phyloP scores from a whole-genome alignment of 148 eudicot species.

The Tetragonia tetragonoides region DNA sequence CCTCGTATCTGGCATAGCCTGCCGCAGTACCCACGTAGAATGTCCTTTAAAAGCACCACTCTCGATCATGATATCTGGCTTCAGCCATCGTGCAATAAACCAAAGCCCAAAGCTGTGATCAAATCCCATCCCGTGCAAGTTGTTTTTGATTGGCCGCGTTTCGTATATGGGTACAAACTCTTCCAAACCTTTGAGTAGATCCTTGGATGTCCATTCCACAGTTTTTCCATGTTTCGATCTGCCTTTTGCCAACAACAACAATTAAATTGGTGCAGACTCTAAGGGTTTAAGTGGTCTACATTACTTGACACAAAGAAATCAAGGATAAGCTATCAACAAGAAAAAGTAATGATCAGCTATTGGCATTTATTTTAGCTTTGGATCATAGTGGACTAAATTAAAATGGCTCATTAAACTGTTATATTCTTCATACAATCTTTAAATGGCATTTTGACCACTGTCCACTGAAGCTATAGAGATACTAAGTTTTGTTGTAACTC shows the following conservation, averaged over 20 bases:
- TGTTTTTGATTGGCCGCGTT: slow-evolving; percentile 82
- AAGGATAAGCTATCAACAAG: background rate
- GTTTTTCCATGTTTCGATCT: slow-evolving; percentile 98
- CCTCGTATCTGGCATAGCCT: slow-evolving; percentile 83
- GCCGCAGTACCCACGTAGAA: slow-evolving; percentile 94
- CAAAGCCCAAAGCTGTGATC: slow-evolving; percentile 99
- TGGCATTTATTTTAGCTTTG: background rate
- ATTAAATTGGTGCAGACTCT: slow-evolving; percentile 42
- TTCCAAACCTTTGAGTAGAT: slow-evolving; percentile 74
- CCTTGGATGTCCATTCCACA: slow-evolving; percentile 93
- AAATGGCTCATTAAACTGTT: too few relatives aligned
- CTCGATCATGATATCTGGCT: slow-evolving; percentile 94
- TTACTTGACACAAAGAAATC: background rate
- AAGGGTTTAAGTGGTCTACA: slow-evolving; percentile 3
- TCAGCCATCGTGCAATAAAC: slow-evolving; percentile 87
- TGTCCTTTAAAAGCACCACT: slow-evolving; percentile 99
- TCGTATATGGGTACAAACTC: slow-evolving; percentile 93
- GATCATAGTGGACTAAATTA: background rate
- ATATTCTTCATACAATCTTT: too few relatives aligned
- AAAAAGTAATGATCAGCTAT: background rate
- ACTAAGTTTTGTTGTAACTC: too few relatives aligned
- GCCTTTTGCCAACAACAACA: slow-evolving; percentile 92
- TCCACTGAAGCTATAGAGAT: too few relatives aligned
- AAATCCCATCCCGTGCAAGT: slow-evolving; percentile 98
- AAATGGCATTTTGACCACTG: too few relatives aligned